These are phyloP conservation scores for Aegilops speltoides DNA, from an alignment of 176 grass and related monocot species.

Conservation along the genomic window DNA sequence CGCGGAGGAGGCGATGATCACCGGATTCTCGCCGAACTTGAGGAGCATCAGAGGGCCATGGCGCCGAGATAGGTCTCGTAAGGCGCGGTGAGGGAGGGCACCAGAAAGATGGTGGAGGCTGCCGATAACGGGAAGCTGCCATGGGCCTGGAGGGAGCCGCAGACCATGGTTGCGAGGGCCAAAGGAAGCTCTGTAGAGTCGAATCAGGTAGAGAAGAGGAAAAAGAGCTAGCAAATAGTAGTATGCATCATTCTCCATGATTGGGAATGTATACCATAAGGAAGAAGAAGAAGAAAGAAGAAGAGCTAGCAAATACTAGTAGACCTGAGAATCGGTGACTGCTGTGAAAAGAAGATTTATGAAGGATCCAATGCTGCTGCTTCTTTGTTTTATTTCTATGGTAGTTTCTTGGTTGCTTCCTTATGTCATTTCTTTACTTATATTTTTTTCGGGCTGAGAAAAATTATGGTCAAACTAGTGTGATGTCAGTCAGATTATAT, in stretches of 20 bases:
- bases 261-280: too few relatives aligned
- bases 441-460: too few relatives aligned
- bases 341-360: too few relatives aligned
- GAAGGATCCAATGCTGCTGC: too few relatives aligned
- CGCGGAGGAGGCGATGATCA: not conserved
- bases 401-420: too few relatives aligned
- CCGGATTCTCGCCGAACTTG: not conserved
- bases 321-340: too few relatives aligned
- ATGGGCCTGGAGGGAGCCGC: not conserved
- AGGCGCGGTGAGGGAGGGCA: not conserved
- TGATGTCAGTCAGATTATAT: too few relatives aligned
- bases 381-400: too few relatives aligned
- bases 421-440: too few relatives aligned
- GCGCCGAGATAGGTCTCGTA: not conserved
- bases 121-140: not conserved
- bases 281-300: too few relatives aligned
- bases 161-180: not conserved
- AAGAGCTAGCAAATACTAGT: too few relatives aligned
- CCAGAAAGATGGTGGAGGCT: not conserved
- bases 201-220: not conserved
- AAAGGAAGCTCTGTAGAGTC: not conserved
- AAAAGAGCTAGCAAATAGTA: not conserved
- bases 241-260: not conserved
- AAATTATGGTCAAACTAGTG: too few relatives aligned
- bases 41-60: not conserved